phyloP scores from a whole-genome alignment of 2,329 filamentous ascomycete species.

The Talaromyces islandicus region DNA sequence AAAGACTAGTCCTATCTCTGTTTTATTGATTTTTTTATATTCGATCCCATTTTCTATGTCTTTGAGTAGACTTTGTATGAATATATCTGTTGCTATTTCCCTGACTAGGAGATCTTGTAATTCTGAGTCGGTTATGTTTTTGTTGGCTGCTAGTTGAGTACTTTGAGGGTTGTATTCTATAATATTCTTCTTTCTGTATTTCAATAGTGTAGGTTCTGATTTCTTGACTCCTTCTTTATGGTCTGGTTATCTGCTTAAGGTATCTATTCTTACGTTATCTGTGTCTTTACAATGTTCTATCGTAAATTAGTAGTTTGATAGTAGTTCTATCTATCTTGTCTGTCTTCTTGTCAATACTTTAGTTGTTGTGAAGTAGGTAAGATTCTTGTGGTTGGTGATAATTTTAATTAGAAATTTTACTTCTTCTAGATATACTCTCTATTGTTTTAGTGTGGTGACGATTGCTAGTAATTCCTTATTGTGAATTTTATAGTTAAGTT shows the following conservation, averaged over 20 bases:
- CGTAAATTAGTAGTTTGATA: neutral
- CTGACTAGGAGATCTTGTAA: neutral
- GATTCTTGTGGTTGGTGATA: constrained; percentile 3
- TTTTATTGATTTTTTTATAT: neutral
- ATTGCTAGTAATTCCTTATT: constrained; percentile 9
- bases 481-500: constrained; percentile 7
- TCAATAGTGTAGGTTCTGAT: neutral
- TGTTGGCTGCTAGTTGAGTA: neutral
- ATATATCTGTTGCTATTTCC: neutral
- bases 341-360: neutral
- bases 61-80: neutral
- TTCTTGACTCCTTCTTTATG: neutral
- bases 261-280: neutral
- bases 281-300: neutral
- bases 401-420: neutral
- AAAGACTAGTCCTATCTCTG: neutral
- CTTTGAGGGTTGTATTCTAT: neutral
- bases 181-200: neutral
- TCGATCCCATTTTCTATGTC: neutral
- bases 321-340: neutral
- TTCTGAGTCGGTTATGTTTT: neutral
- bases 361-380: neutral
- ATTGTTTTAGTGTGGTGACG: constrained; percentile 1
- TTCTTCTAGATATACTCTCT: constrained; percentile 3
- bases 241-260: neutral